Evolutionary conservation across 202 grass and related monocot species (phyloP).

Genomic region (Panicum virgatum): DNA sequence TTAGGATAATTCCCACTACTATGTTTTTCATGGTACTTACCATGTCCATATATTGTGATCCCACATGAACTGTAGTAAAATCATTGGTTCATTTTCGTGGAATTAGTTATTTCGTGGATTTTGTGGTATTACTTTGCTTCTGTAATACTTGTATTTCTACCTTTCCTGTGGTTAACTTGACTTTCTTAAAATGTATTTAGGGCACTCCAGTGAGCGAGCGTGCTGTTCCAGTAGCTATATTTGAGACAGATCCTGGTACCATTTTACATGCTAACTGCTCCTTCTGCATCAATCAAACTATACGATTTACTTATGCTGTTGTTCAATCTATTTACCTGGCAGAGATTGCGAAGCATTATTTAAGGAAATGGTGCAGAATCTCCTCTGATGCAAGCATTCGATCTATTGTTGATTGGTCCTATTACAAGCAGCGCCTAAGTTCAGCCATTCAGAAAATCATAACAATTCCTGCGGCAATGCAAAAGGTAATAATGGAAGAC

Average conservation of each 20-base stretch:
- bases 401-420: slow-evolving; percentile 96
- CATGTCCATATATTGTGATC: neutral
- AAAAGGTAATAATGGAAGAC: slow-evolving; percentile 59
- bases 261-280: slow-evolving; percentile 21
- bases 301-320: slow-evolving; percentile 34
- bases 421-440: slow-evolving; percentile 90
- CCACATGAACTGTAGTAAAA: neutral
- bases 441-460: slow-evolving; percentile 98
- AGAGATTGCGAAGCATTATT: slow-evolving; percentile 81
- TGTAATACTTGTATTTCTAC: slow-evolving; percentile 36
- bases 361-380: slow-evolving; percentile 97
- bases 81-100: slow-evolving; percentile 34
- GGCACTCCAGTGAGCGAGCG: slow-evolving; percentile 97
- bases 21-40: neutral
- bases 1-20: slow-evolving; percentile 7
- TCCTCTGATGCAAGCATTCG: slow-evolving; percentile 75
- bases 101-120: slow-evolving; percentile 18
- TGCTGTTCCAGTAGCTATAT: slow-evolving; percentile 91
- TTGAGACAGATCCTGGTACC: slow-evolving; percentile 91
- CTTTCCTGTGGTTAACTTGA: slow-evolving; percentile 26
- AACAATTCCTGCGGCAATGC: slow-evolving; percentile 98
- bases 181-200: slow-evolving; percentile 63
- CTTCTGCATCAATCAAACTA: slow-evolving; percentile 31
- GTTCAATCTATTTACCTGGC: slow-evolving; percentile 12
- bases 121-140: slow-evolving; percentile 22